phyloP scores from a whole-genome alignment of 169 alveolate species.

The Sarcocystis neurona region DNA sequence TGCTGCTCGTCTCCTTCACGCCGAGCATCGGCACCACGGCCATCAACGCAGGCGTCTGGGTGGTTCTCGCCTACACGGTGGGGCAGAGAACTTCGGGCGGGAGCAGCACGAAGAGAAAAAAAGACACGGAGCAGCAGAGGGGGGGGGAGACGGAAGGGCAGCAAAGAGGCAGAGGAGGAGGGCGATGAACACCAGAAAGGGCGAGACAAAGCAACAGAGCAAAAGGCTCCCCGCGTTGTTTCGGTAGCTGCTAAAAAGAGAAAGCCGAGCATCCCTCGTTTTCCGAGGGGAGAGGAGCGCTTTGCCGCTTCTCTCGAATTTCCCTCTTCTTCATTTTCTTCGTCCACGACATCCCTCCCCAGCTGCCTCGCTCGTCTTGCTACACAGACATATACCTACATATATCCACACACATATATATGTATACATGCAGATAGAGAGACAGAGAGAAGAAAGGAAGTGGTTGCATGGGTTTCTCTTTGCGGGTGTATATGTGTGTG shows the following conservation, averaged over 20 bases:
- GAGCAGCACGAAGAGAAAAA: not conserved
- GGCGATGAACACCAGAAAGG: too few species aligned
- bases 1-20: not conserved
- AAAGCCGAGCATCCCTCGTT: too few species aligned
- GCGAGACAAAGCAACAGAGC: too few species aligned
- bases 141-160: not conserved
- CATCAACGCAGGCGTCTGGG: not conserved
- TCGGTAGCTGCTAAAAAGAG: too few species aligned
- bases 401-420: not conserved
- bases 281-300: too few species aligned
- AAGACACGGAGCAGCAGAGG: not conserved
- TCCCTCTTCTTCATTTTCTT: too few species aligned
- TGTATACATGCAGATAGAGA: not conserved
- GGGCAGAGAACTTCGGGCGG: not conserved
- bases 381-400: not conserved
- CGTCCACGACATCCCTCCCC: too few species aligned
- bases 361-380: too few species aligned
- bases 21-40: constrained; percentile 6
- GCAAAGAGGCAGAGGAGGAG: too few species aligned
- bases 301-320: too few species aligned
- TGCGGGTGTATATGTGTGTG: not conserved
- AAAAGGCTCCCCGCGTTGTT: too few species aligned
- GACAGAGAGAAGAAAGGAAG: not conserved
- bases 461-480: not conserved
- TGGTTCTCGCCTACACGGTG: constrained; percentile 27